These are phyloP conservation scores for Haberlea rhodopensis DNA, from an alignment of 257 asterid genomes.

Conservation along the genomic window DNA sequence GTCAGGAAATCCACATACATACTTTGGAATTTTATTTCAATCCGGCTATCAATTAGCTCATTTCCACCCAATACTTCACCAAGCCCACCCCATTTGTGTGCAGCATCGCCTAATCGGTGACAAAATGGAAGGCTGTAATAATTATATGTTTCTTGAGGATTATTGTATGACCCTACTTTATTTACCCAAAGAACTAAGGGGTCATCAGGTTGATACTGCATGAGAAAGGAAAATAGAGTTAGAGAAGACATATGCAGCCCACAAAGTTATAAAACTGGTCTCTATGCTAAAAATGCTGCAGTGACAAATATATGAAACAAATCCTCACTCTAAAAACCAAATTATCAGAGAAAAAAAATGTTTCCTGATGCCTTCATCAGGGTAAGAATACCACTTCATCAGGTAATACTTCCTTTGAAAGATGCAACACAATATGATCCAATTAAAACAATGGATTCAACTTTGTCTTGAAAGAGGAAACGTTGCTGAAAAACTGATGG, in stretches of 20 bases:
- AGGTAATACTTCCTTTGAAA: not conserved
- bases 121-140: conserved; percentile 67
- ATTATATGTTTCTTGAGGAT: conserved; percentile 68
- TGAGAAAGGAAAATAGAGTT: conserved; percentile 25
- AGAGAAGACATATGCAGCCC: conserved; percentile 6
- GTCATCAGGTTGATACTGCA: conserved; percentile 54
- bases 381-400: not conserved
- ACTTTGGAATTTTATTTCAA: conserved; percentile 56
- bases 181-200: conserved; percentile 57
- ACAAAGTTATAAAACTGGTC: not conserved
- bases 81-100: conserved; percentile 69
- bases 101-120: conserved; percentile 39
- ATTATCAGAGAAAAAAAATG: not conserved
- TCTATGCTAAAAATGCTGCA: not conserved
- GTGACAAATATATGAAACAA: not conserved
- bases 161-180: conserved; percentile 63
- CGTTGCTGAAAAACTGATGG: not conserved
- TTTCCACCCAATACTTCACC: conserved; percentile 72
- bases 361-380: not conserved
- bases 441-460: not conserved
- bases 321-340: not conserved
- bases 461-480: not conserved
- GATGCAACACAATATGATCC: not conserved
- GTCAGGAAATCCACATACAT: conserved; percentile 16
- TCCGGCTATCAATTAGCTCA: conserved; percentile 63